Evolutionary conservation across 2,329 filamentous ascomycete species (phyloP).

Genomic region (Colletotrichum euphorbiae): DNA sequence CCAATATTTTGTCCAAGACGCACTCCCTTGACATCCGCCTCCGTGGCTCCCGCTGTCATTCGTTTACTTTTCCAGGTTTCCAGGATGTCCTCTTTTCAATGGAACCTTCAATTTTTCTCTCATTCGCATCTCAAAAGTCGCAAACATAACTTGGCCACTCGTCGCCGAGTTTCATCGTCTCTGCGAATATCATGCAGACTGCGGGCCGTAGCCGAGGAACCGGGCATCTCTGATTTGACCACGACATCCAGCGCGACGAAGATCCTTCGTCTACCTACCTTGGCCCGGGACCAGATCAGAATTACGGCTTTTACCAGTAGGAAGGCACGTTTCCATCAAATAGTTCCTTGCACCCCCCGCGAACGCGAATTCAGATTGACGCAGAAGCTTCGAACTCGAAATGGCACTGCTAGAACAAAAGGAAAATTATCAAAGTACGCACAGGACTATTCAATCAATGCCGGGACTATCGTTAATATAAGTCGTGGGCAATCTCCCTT

Average conservation of each 20-base stretch:
- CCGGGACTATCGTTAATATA: too few species aligned
- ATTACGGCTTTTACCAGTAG: too few species aligned
- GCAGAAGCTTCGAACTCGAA: too few species aligned
- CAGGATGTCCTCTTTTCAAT: background rate
- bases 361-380: too few species aligned
- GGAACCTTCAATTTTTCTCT: background rate
- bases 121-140: background rate
- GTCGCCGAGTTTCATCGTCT: too few species aligned
- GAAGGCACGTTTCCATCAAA: too few species aligned
- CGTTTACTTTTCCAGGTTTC: background rate
- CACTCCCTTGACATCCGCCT: background rate
- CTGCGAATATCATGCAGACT: background rate
- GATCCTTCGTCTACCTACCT: background rate
- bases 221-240: background rate
- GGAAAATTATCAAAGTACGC: too few species aligned
- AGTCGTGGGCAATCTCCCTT: too few species aligned
- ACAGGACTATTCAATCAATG: too few species aligned
- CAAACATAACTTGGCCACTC: background rate
- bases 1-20: background rate
- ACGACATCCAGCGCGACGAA: constrained; percentile 13
- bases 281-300: constrained; percentile 3
- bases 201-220: background rate
- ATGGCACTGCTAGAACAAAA: too few species aligned
- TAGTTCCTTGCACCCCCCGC: too few species aligned
- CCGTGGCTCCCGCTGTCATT: background rate